Evolutionary conservation across 495 filamentous ascomycete genomes (phyloP), one percentile per base, ranked within the genome.

Genomic region (Achaetomiella virescens): DNA sequence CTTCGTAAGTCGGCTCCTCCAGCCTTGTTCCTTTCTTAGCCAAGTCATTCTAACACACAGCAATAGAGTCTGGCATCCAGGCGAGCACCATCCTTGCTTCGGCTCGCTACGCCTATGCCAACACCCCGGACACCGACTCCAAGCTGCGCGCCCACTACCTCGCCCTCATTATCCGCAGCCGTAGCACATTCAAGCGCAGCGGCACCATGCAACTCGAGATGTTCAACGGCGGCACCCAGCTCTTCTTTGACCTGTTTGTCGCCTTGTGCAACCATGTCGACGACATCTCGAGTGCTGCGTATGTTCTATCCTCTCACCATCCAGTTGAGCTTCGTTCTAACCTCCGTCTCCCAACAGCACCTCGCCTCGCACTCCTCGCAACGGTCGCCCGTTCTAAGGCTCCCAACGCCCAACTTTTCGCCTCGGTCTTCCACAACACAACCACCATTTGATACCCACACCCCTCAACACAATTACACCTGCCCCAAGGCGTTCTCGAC

Each of bases 161-260:
- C 22, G 90, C 90, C 24, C 79, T 96, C 66, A 95, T 96, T 70
- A 91, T 96, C 61, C 80, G 90, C 59, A 85, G 84, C 64, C 78
- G 89, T 57, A 78, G 77, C 58, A 95, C 88, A 4, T 96, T 96
- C 76, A 96, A 93, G 78, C 76, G 88, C 36, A 95, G 89, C 71
- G 90, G 90, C 58, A 96, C 90, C n/a, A 95, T 96, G 90, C 90
- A 96, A 72, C 81, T 86, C 63, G 90, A 95, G 76, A 96, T 96
- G 90, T 86, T 89, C 69, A 78, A 78, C 60, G 90, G 90, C 20
- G 89, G 88, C 57, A 72, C 74, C 4, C 85, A 85, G 64, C 72
- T 96, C 64, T 95, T 95, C 75, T 96, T 96, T 70, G 90, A 96
- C 71, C 73, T 96, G 55, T 96, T 96, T 70, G 90, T 96, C 38